Evolutionary conservation across 257 asterid genomes (phyloP).

Genomic region (Ocimum tenuiflorum): DNA sequence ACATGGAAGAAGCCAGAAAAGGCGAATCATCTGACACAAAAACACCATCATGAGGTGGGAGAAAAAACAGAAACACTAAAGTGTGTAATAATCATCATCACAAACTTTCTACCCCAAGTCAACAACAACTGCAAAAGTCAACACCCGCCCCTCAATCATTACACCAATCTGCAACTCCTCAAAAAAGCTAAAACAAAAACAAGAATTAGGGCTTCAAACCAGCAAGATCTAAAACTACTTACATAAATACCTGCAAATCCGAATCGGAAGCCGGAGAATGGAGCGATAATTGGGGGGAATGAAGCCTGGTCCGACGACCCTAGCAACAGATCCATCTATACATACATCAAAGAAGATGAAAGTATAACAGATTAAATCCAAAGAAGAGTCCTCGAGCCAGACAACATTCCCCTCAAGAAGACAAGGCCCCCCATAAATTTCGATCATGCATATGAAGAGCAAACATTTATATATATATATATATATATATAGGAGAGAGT

Average conservation of each 20-base stretch:
- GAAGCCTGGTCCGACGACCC: constrained; percentile 55
- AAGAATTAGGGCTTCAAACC: neutral
- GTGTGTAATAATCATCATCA: constrained; percentile 31
- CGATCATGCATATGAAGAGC: neutral
- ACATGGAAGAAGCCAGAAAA: constrained; percentile 13
- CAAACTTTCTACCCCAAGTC: constrained; percentile 29
- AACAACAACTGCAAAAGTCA: too few relatives aligned
- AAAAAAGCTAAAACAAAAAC: too few relatives aligned
- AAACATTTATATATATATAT: too few relatives aligned
- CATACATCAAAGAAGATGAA: neutral
- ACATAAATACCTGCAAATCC: neutral
- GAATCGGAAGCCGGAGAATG: too few relatives aligned
- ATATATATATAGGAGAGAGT: neutral
- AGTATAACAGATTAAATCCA: neutral
- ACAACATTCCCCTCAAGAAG: constrained; percentile 51
- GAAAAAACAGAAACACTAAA: constrained; percentile 15
- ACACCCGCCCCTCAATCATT: constrained; percentile 45
- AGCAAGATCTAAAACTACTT: neutral
- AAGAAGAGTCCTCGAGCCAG: constrained; percentile 45
- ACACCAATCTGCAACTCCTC: constrained; percentile 32
- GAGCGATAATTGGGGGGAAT: constrained; percentile 41
- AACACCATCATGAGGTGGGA: constrained; percentile 27
- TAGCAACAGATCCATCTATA: constrained; percentile 15
- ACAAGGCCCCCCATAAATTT: constrained; percentile 5
- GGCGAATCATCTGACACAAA: constrained; percentile 20